phyloP scores from a whole-genome alignment of 306 rosid genomes.

The Trifolium subterraneum region DNA sequence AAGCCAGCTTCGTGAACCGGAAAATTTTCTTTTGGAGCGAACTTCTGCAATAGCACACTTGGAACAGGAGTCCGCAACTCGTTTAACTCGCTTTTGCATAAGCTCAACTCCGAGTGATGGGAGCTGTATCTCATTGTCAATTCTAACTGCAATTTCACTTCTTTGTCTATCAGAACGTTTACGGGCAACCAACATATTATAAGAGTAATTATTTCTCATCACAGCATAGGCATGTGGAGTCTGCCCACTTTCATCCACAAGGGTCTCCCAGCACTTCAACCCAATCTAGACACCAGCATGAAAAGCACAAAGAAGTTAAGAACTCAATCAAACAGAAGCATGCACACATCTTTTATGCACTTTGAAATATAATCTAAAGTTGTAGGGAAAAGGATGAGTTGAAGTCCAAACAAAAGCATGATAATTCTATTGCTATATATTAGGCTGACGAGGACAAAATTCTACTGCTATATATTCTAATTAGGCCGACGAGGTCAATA shows the following conservation, averaged over 20 bases:
- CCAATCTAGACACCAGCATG: slow-evolving; percentile 62
- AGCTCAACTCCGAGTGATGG: slow-evolving; percentile 45
- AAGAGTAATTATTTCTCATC: slow-evolving; percentile 75
- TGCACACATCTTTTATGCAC: not conserved
- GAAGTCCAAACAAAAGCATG: not conserved
- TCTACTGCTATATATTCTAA: not conserved
- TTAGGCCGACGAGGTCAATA: not conserved
- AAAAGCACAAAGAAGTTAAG: not conserved
- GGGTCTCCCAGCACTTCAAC: slow-evolving; percentile 78
- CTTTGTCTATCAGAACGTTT: slow-evolving; percentile 66
- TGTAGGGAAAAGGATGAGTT: slow-evolving; percentile 4
- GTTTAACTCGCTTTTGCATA: slow-evolving; percentile 43
- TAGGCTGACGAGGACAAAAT: not conserved
- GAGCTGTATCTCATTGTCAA: slow-evolving; percentile 57
- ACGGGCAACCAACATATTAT: slow-evolving; percentile 66
- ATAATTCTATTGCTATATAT: not conserved
- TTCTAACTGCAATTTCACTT: slow-evolving; percentile 65
- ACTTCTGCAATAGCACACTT: slow-evolving; percentile 65
- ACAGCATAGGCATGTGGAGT: slow-evolving; percentile 76
- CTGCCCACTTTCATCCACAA: slow-evolving; percentile 74
- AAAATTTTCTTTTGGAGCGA: slow-evolving; percentile 53
- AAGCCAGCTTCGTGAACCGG: slow-evolving; percentile 68
- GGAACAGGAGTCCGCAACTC: slow-evolving; percentile 61
- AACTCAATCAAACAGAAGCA: slow-evolving; percentile 22
- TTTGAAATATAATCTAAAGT: slow-evolving; percentile 14